Evolutionary conservation across 2,329 filamentous ascomycete species (phyloP).

Genomic region (Aspergillus floridensis): DNA sequence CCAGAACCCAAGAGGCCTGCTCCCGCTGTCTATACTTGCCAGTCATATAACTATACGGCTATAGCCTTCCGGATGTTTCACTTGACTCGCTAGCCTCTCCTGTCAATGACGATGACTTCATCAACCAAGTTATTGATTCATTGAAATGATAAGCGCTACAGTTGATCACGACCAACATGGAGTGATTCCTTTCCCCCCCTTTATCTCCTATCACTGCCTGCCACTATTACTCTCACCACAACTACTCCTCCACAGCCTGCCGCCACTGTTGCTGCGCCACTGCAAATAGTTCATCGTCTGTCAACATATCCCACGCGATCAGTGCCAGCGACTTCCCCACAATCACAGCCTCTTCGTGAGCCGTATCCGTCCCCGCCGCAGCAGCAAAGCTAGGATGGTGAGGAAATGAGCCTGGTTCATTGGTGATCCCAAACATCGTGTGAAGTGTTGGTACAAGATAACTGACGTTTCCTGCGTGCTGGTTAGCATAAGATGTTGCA

Average conservation of each 20-base stretch:
- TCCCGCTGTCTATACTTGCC: neutral
- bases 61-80: neutral
- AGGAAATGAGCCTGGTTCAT: slow-evolving; percentile 32
- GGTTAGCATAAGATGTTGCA: neutral
- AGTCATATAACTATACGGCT: neutral
- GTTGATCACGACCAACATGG: too few relatives aligned
- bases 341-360: slow-evolving; percentile 44
- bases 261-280: slow-evolving; percentile 27
- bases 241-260: slow-evolving; percentile 21
- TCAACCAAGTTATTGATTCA: too few relatives aligned
- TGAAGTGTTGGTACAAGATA: slow-evolving; percentile 51
- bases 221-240: too few relatives aligned
- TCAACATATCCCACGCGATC: slow-evolving; percentile 35
- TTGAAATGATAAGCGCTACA: too few relatives aligned
- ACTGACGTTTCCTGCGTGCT: slow-evolving; percentile 48
- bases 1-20: neutral
- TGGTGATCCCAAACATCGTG: slow-evolving; percentile 48
- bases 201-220: too few relatives aligned
- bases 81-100: neutral
- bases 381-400: slow-evolving; percentile 47
- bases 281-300: slow-evolving; percentile 23
- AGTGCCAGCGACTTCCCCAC: slow-evolving; percentile 49
- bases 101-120: neutral
- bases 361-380: slow-evolving; percentile 43
- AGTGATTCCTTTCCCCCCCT: too few relatives aligned